These are phyloP conservation scores for Paradendryphiella salina DNA, from an alignment of 2,329 filamentous ascomycete species.

Conservation along the genomic window DNA sequence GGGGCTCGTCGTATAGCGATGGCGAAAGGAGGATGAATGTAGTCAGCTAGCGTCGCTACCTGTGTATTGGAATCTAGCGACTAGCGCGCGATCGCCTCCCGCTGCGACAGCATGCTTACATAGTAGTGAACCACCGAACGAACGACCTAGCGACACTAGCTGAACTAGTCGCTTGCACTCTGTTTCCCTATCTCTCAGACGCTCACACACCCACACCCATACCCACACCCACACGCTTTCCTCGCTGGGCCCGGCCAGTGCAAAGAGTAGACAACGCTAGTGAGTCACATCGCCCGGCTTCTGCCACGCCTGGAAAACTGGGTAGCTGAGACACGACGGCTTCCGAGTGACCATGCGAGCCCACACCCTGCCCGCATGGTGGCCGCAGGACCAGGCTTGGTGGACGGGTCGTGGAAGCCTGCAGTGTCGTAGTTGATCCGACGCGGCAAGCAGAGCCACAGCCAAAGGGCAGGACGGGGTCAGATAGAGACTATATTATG, in stretches of 20 bases:
- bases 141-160: too few relatives aligned
- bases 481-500: constrained; percentile 23
- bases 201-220: background rate
- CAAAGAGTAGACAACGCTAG: constrained; percentile 12
- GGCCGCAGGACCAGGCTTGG: constrained; percentile 25
- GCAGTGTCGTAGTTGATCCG: background rate
- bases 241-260: constrained; percentile 2
- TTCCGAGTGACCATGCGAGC: constrained; percentile 36
- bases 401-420: background rate
- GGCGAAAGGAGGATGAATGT: constrained; percentile 9
- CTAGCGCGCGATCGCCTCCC: constrained; percentile 27
- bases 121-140: background rate
- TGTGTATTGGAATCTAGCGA: too few relatives aligned
- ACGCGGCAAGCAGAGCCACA: constrained; percentile 15
- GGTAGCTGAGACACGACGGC: constrained; percentile 24
- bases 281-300: constrained; percentile 39
- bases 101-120: constrained; percentile 16
- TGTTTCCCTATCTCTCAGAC: background rate
- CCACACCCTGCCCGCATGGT: constrained; percentile 31
- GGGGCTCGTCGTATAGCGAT: constrained; percentile 5
- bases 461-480: constrained; percentile 14
- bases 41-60: constrained; percentile 1
- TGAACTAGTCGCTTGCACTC: background rate
- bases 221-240: constrained; percentile 8
- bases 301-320: constrained; percentile 9